A percentile compares a stretch with the other conserved stretches of the same genome.
phyloP scores from a whole-genome alignment of 768 basidiomycete species.

The Naematelia encephala region DNA sequence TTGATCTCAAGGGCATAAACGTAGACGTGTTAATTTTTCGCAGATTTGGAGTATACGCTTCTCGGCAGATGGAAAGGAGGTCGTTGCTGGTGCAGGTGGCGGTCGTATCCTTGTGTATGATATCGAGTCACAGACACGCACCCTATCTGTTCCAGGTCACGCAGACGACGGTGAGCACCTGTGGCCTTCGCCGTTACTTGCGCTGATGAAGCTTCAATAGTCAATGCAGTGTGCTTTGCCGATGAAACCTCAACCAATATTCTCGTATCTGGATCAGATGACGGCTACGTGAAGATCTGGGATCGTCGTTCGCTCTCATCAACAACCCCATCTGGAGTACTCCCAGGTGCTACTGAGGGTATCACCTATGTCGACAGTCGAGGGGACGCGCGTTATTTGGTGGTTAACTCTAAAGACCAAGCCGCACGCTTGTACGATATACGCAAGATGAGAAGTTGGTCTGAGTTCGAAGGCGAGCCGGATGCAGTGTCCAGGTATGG shows the following conservation, averaged over 20 bases:
- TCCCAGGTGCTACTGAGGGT: conserved; percentile 91
- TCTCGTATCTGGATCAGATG: conserved; percentile 91
- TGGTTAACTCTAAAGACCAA: conserved; percentile 96
- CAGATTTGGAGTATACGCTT: conserved; percentile 92
- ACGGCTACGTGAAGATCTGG: conserved; percentile 94
- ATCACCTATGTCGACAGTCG: conserved; percentile 93
- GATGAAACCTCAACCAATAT: conserved; percentile 89
- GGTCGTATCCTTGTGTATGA: conserved; percentile 72
- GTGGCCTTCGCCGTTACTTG: not conserved
- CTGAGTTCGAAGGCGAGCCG: conserved; percentile 62
- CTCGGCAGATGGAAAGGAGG: conserved; percentile 92
- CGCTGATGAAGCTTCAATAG: conserved; percentile 41
- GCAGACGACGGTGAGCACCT: conserved; percentile 60
- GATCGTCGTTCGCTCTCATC: conserved; percentile 57
- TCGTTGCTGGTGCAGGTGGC: conserved; percentile 74
- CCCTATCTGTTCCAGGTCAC: conserved; percentile 84
- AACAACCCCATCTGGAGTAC: conserved; percentile 79
- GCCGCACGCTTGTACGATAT: conserved; percentile 88
- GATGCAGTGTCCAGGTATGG: conserved; percentile 58
- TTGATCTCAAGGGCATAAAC: conserved; percentile 52
- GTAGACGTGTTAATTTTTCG: conserved; percentile 43
- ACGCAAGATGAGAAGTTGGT: conserved; percentile 78
- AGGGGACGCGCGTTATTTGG: conserved; percentile 90
- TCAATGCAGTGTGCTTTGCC: conserved; percentile 93
- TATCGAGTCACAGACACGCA: conserved; percentile 70